These are phyloP conservation scores for Penicillium sp. DNA, from an alignment of 2,329 filamentous ascomycete species.

Conservation along the genomic window DNA sequence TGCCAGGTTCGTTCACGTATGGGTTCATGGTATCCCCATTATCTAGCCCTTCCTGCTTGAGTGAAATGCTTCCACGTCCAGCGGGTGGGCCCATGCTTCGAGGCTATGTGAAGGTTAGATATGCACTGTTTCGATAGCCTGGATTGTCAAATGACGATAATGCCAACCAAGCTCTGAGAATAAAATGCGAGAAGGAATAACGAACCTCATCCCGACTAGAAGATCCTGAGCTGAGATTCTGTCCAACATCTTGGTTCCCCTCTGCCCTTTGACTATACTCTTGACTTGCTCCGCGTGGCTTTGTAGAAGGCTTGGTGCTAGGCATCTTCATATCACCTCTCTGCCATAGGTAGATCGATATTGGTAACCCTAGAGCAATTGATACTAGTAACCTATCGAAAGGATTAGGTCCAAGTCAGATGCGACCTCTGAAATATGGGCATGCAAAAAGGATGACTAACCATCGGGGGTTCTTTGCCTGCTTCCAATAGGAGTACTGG, in stretches of 20 bases:
- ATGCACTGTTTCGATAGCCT: neutral
- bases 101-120: constrained; percentile 6
- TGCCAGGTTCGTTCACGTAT: constrained; percentile 44
- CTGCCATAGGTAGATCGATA: neutral
- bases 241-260: neutral
- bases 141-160: neutral
- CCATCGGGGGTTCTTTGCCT: neutral
- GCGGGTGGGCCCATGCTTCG: constrained; percentile 4
- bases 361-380: neutral
- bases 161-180: too few species aligned
- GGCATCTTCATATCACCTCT: neutral
- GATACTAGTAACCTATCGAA: neutral
- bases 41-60: constrained; percentile 53
- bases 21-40: constrained; percentile 55
- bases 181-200: neutral
- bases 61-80: constrained; percentile 36
- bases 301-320: neutral
- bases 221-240: neutral
- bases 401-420: neutral
- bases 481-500: neutral
- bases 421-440: neutral
- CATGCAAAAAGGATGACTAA: neutral
- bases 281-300: constrained; percentile 5
- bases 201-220: neutral
- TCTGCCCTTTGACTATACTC: constrained; percentile 6